Evolutionary conservation across 1,284 basidiomycete species (phyloP), one percentile per base, ranked within the genome.

Genomic region (Boletus mariae): DNA sequence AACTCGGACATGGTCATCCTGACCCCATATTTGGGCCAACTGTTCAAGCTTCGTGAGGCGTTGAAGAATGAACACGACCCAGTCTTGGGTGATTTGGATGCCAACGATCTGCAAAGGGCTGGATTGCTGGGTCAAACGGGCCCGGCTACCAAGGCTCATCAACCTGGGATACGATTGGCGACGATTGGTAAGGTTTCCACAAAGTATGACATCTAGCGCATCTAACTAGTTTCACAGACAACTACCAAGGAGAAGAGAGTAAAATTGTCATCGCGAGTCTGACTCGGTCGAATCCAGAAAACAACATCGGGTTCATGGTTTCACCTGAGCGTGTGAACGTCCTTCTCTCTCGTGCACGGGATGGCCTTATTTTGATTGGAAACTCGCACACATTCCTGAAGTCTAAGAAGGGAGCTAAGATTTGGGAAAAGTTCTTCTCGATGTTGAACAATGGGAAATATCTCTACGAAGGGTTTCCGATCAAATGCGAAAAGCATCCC

Each of bases 191-290:
- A 49, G 70, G 48, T 20, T 17, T 38, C 45, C 8, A 0, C 12
- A 13, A 20, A 8, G 4, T 26, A 32, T 25, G 1, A 23, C 3
- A 5, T 29, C 28, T 3, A 1, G 12, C 23, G 5, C 28, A 17
- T 46, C 3, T 53, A 13, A 67, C 45, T 11, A 8, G n/a, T 47
- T 52, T 9, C 15, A 31, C 25, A 83, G 82, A 84, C 54, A 84
- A 83, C 54, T 84, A 83, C 55, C 84, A 87, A 58, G 85, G 85
- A 26, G 85, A 87, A 62, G 84, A 87, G 63, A 82, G 80, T 40
- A 75, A 85, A 25, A 80, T 87, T 42, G 82, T 87, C 28, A 73
- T 87, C 29, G 71, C 74, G n/a, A 81, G 78, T 8, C 64, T 87
- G 11, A 83, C 81, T 0, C 68, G 85, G 41, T 84, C 82, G 61